Base-by-base conservation (phyloP, 2,329 filamentous ascomycete species). In the Aspergillus sp. region DNA sequence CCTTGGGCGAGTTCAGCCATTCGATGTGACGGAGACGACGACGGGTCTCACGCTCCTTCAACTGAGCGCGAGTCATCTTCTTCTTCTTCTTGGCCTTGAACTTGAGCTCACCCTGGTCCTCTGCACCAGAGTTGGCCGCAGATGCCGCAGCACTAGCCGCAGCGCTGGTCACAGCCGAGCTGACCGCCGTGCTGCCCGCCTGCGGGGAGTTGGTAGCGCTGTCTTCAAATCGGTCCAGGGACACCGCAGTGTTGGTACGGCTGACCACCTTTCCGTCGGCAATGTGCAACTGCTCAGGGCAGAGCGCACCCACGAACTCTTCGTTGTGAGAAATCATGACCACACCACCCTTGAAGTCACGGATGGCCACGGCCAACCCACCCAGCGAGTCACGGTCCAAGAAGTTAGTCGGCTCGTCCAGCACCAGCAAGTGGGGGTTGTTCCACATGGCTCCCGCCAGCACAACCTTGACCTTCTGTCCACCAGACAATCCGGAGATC, bases 301-400 rank as follows among this genome's bases (percentile, higher is more conserved):
- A 93, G 8, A 98, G 82, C 3, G 91, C 91, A 47, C 91, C 90
- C 40, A 98, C 90, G 61, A 98, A 98, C 69, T 98, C 93, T 65
- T 97, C 90, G 79, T 98, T 97, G 74, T 98, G 93, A 49, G 90
- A 96, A 70, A 98, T 98, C 84, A 98, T 95, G 52, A 98, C 90
- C 2, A 98, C 93, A 68, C 93, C 93, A 55, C 93, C 93, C 75
- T 90, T 94, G 82, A 94, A 98, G 64, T 97, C 93, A 56, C 90
- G 88, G 61, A 98, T 97, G 54, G 93, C 93, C 33, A 95, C 90
- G n/a, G 93, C 90, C 43, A 98, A 81, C 68, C 91, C 93, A 62
- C 93, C 94, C 12, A 98, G 84, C 11, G 90, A 95, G 72, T 98
- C 93, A 58, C 93, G 90, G 65, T 98, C 93, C 76, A 98, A 83